These are phyloP conservation scores for Lepidium aucheri DNA, from an alignment of 345 rosid species.

Conservation along the genomic window DNA sequence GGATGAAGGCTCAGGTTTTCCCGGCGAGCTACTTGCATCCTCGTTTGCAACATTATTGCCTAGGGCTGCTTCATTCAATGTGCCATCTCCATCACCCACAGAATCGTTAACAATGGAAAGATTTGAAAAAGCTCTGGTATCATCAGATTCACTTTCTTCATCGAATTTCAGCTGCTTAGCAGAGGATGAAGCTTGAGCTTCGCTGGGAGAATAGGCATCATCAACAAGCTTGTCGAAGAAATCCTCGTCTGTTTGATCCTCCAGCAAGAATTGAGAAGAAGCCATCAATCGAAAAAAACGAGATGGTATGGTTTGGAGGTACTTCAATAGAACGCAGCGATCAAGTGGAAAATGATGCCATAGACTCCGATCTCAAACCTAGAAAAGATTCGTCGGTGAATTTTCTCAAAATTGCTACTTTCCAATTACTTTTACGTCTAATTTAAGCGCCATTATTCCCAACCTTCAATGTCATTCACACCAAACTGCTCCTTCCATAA, in stretches of 20 bases:
- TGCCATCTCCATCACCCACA: conserved; percentile 22
- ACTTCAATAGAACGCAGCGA: neutral
- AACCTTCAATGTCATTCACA: neutral
- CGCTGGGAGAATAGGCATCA: conserved; percentile 34
- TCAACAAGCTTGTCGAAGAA: conserved; percentile 90
- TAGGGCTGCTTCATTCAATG: conserved; percentile 7
- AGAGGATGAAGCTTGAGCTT: conserved; percentile 10
- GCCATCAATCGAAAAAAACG: conserved; percentile 39
- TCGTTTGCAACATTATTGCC: conserved; percentile 19
- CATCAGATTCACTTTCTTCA: conserved; percentile 49
- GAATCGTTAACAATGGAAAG: conserved; percentile 34
- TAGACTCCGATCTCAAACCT: neutral
- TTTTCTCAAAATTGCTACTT: neutral
- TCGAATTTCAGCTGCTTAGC: conserved; percentile 12
- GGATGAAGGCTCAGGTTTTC: conserved; percentile 9
- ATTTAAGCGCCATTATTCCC: neutral
- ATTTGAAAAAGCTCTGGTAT: conserved; percentile 50
- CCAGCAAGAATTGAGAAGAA: conserved; percentile 68
- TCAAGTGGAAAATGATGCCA: conserved; percentile 8
- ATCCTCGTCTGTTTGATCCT: conserved; percentile 93
- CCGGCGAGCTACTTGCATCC: conserved; percentile 9
- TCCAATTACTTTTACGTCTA: neutral
- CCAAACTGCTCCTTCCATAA: neutral
- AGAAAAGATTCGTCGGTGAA: neutral
- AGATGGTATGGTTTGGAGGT: too few relatives aligned